Evolutionary conservation across 306 rosid genomes (phyloP).

Genomic region (Hippophae gyantsensis): DNA sequence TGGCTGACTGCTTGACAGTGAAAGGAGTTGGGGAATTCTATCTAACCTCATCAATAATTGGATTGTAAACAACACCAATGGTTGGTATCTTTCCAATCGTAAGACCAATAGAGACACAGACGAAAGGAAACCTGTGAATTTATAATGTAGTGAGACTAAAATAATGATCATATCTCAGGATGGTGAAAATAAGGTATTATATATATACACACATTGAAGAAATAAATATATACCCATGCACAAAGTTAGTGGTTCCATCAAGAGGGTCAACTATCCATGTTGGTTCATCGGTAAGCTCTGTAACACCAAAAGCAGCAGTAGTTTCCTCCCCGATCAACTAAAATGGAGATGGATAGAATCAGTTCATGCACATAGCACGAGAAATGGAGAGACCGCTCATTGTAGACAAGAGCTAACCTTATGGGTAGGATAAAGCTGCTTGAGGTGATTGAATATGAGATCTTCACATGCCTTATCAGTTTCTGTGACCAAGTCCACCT

Average conservation of each 20-base stretch:
- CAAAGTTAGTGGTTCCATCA: slow-evolving; percentile 97
- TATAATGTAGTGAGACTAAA: not conserved
- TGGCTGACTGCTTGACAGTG: slow-evolving; percentile 8
- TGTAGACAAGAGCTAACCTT: slow-evolving; percentile 38
- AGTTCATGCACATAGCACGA: too few species aligned
- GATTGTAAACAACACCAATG: slow-evolving; percentile 94
- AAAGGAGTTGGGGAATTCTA: slow-evolving; percentile 8
- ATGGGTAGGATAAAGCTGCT: slow-evolving; percentile 67
- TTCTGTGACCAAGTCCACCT: slow-evolving; percentile 98
- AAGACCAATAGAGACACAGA: slow-evolving; percentile 94
- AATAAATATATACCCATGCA: slow-evolving; percentile 63
- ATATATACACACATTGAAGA: slow-evolving; percentile 1
- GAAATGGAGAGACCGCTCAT: too few species aligned
- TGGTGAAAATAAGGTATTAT: slow-evolving; percentile 9
- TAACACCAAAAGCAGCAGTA: slow-evolving; percentile 72
- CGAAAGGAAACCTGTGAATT: slow-evolving; percentile 73
- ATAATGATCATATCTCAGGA: slow-evolving; percentile 4
- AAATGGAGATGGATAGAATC: slow-evolving; percentile 2
- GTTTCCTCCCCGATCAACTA: slow-evolving; percentile 98
- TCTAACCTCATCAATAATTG: slow-evolving; percentile 78
- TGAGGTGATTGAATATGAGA: slow-evolving; percentile 73
- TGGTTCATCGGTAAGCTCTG: slow-evolving; percentile 88
- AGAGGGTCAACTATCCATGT: slow-evolving; percentile 99
- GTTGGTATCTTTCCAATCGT: slow-evolving; percentile 74
- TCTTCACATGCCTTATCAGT: slow-evolving; percentile 98